Conservation (phyloP, 257 asterid genomes). For the Linderniella brevidens region DNA sequence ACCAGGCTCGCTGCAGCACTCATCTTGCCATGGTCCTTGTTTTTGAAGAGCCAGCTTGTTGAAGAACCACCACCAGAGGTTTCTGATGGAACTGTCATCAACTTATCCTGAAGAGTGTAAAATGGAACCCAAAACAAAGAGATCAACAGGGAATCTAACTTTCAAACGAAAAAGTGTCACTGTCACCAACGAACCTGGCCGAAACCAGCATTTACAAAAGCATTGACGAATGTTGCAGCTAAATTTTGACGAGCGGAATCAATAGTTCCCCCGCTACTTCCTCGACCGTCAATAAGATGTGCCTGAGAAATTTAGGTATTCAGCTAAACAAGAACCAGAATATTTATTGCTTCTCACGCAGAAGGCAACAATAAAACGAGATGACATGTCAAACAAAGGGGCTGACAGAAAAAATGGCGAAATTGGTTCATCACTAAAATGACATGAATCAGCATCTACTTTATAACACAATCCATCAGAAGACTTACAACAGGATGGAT, state of each 20-base stretch:
- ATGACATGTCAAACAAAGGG: not conserved
- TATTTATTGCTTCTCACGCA: not conserved
- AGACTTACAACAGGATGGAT: too few species aligned
- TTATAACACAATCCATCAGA: too few species aligned
- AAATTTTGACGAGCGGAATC: slow-evolving; percentile 95
- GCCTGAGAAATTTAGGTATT: slow-evolving; percentile 33
- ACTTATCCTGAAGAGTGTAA: slow-evolving; percentile 49
- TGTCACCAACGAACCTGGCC: slow-evolving; percentile 45
- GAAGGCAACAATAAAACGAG: not conserved
- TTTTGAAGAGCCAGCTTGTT: slow-evolving; percentile 86
- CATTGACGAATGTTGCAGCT: slow-evolving; percentile 97
- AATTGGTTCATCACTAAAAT: too few species aligned
- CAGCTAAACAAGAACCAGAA: not conserved
- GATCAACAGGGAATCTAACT: slow-evolving; percentile 1
- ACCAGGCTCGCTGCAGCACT: slow-evolving; percentile 99
- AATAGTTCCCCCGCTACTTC: slow-evolving; percentile 71
- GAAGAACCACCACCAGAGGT: slow-evolving; percentile 59
- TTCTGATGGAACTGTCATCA: slow-evolving; percentile 82
- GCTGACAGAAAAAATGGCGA: too few species aligned
- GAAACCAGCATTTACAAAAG: slow-evolving; percentile 96
- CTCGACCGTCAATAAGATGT: slow-evolving; percentile 88
- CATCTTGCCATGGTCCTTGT: slow-evolving; percentile 86
- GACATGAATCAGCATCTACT: too few species aligned
- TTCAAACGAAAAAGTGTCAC: not conserved
- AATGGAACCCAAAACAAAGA: not conserved